Evolutionary conservation across 2,329 filamentous ascomycete species (phyloP).

Genomic region (Pezicula radicicola): DNA sequence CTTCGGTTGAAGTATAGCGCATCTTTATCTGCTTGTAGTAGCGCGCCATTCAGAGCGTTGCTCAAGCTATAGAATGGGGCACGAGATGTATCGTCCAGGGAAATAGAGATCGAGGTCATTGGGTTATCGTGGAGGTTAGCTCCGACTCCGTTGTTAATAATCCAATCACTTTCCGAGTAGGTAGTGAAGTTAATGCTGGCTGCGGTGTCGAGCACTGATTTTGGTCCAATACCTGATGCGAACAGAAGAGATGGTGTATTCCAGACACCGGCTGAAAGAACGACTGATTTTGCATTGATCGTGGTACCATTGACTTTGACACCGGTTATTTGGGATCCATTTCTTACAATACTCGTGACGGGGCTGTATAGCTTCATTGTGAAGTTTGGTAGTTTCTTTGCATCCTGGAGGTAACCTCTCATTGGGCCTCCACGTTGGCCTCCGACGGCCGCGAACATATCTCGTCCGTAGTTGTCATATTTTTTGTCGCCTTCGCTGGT

Average conservation of each 20-base stretch:
- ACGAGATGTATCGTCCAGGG: not conserved
- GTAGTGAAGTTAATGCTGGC: not conserved
- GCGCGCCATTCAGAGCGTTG: not conserved
- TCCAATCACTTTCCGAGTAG: not conserved
- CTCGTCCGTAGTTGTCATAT: constrained; percentile 46
- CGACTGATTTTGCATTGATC: constrained; percentile 30
- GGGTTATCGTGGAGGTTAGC: not conserved
- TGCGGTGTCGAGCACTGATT: not conserved
- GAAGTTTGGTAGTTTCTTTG: constrained; percentile 57
- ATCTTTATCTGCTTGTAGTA: not conserved
- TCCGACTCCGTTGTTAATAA: not conserved
- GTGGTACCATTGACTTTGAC: constrained; percentile 42
- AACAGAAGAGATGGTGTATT: constrained; percentile 37
- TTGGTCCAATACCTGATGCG: constrained; percentile 57
- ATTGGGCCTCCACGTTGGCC: constrained; percentile 65
- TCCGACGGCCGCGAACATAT: constrained; percentile 59
- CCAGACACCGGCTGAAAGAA: constrained; percentile 2
- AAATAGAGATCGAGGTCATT: not conserved
- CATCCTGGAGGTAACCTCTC: constrained; percentile 63
- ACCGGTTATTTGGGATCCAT: constrained; percentile 57
- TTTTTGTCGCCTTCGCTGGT: not conserved
- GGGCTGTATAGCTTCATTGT: constrained; percentile 59
- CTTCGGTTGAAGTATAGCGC: not conserved
- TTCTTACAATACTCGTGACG: constrained; percentile 60
- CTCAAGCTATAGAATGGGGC: not conserved